phyloP scores from a whole-genome alignment of 768 basidiomycete species.

The Phlebiopsis gigantea region DNA sequence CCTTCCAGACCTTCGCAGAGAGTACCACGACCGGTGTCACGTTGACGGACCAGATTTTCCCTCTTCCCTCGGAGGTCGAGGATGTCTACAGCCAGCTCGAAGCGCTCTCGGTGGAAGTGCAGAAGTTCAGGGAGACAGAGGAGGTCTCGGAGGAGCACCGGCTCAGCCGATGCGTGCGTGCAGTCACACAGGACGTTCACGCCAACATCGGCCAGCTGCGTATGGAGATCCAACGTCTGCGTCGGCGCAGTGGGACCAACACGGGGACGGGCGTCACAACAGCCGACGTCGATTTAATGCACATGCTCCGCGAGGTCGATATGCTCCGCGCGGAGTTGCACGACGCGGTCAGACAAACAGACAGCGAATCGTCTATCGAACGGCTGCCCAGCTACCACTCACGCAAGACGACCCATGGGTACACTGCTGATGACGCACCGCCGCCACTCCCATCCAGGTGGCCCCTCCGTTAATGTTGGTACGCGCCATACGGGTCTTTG shows the following conservation, averaged over 20 bases:
- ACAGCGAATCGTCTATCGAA: neutral
- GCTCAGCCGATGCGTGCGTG: neutral
- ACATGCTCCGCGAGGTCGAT: conserved; percentile 4
- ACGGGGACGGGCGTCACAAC: neutral
- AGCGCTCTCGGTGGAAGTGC: neutral
- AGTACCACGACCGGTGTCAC: neutral
- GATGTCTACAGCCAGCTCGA: conserved; percentile 7
- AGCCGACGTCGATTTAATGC: neutral
- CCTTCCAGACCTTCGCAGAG: neutral
- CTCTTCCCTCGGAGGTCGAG: conserved; percentile 4
- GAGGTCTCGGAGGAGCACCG: neutral
- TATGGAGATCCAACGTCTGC: conserved; percentile 3
- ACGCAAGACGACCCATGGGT: neutral
- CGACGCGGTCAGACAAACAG: neutral
- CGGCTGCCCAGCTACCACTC: conserved; percentile 10
- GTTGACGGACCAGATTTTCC: neutral
- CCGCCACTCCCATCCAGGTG: conserved; percentile 1
- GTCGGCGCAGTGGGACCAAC: neutral
- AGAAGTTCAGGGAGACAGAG: neutral
- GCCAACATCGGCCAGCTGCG: conserved; percentile 2
- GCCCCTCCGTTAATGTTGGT: no score
- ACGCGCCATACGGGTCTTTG: neutral
- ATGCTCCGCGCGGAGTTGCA: conserved; percentile 7
- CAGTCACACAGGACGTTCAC: neutral
- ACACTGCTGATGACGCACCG: neutral